Evolutionary conservation across 345 rosid genomes (phyloP), one percentile per base, ranked within the genome.

Genomic region (Isatis tinctoria): DNA sequence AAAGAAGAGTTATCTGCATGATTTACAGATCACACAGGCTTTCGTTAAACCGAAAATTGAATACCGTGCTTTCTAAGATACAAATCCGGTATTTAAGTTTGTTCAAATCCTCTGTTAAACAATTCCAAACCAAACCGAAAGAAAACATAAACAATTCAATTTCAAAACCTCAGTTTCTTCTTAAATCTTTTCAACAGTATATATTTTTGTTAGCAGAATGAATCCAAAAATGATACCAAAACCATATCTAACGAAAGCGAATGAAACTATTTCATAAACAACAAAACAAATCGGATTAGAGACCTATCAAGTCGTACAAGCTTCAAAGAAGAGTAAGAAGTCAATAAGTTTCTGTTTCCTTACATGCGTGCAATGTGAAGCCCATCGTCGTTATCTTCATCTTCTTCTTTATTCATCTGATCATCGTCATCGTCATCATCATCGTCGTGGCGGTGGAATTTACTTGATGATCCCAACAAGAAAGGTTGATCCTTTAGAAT

Each of bases 361-460:
- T 85, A 88, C 60, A 78, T 58, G 69, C 64, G 80, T 67, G 87
- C 84, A 73, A 67, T 82, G 67, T 70, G 82, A 69, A 83, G 71
- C 39, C 81, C 79, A 69, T 83, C 83, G 1, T 75, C 81, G 12
- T 60, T 79, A 73, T 78, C 87, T 43, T 85, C 87, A 36, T 79
- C 84, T 39, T 70, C 86, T 39, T 81, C 85, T 36, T 79, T 67
- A 68, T 36, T 62, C 64, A 48, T 65, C 18, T 59, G 63, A 49
- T 81, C 82, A 53, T 80, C 83, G 0, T 74, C 80, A 14, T 64
- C 76, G 70, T 75, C 87, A 60, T 81, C 81, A 51, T 59, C 78
- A 32, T 60, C 74, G 43, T 60, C 8, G 49, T 41, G 14, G 6
- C 51, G 65, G 52, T 70, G 72, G 62, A 58, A 78, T 61, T 57